A percentile compares a stretch with the other conserved stretches of the same genome.
These are phyloP conservation scores for Blastomyces percursus DNA, from an alignment of 2,329 filamentous ascomycete genomes.

Conservation along the genomic window DNA sequence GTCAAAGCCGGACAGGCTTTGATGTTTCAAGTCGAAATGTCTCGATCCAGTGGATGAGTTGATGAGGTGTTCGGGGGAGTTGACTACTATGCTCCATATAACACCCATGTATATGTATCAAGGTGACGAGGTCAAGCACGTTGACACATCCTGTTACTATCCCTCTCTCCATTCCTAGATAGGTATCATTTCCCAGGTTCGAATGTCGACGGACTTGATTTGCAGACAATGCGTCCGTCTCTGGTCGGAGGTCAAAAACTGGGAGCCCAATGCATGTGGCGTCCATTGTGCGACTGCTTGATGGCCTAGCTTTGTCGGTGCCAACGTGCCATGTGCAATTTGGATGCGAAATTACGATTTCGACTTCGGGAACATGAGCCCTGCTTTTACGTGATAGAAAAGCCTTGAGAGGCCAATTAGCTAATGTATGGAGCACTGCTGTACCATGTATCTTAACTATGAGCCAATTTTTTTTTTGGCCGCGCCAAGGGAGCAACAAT, in stretches of 20 bases:
- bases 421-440: background rate
- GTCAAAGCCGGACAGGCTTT: background rate
- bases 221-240: background rate
- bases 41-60: no score
- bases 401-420: background rate
- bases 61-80: no score
- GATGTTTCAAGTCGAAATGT: no score
- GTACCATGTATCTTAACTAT: background rate
- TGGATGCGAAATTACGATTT: background rate
- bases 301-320: background rate
- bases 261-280: background rate
- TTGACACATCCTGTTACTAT: background rate
- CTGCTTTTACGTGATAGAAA: background rate
- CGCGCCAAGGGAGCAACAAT: background rate
- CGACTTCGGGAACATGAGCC: background rate
- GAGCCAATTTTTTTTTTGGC: background rate
- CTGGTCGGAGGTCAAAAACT: no score
- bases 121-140: background rate
- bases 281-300: background rate
- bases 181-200: background rate
- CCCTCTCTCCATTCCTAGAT: background rate
- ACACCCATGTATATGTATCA: background rate
- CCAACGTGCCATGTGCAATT: background rate
- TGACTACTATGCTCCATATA: no score
- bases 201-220: background rate